A percentile compares a stretch with the other conserved stretches of the same genome.
Conservation (phyloP, 805 yeast genomes). For the Candida takata region DNA sequence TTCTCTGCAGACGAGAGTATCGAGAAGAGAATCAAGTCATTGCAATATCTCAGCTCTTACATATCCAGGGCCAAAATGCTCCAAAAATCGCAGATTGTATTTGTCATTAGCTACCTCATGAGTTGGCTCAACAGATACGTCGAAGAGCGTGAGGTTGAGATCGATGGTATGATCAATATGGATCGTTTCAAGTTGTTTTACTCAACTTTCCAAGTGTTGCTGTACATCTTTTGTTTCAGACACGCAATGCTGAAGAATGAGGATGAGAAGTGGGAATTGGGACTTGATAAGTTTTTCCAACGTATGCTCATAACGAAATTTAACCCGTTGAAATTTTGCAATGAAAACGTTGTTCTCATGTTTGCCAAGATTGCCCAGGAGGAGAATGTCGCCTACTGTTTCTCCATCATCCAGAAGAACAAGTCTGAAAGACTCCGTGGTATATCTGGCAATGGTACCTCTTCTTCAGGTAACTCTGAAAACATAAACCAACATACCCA, state of each 20-base stretch:
- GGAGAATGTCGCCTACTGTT: constrained; percentile 87
- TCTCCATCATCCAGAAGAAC: constrained; percentile 86
- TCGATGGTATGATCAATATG: constrained; percentile 66
- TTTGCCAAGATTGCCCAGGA: constrained; percentile 90
- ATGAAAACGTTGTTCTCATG: constrained; percentile 86
- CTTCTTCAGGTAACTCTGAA: constrained; percentile 12
- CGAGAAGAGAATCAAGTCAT: constrained; percentile 76
- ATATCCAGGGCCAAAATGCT: constrained; percentile 80
- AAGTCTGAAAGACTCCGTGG: constrained; percentile 44
- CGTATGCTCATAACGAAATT: constrained; percentile 79
- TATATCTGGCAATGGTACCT: constrained; percentile 26
- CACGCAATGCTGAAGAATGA: constrained; percentile 47
- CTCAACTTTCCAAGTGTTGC: constrained; percentile 82
- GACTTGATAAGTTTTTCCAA: constrained; percentile 80
- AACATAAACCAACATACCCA: constrained; percentile 32
- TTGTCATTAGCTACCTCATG: constrained; percentile 74
- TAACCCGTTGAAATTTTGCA: constrained; percentile 90
- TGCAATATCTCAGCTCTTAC: constrained; percentile 87
- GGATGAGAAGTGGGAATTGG: constrained; percentile 61
- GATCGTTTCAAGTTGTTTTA: constrained; percentile 85
- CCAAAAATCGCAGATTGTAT: constrained; percentile 63
- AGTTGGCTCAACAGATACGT: constrained; percentile 82
- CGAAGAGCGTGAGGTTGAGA: constrained; percentile 79
- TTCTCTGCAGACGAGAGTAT: constrained; percentile 61
- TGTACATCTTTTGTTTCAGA: constrained; percentile 89